Base-by-base conservation (phyloP, 2,329 filamentous ascomycete species). In the Phyllosticta capitalensis region DNA sequence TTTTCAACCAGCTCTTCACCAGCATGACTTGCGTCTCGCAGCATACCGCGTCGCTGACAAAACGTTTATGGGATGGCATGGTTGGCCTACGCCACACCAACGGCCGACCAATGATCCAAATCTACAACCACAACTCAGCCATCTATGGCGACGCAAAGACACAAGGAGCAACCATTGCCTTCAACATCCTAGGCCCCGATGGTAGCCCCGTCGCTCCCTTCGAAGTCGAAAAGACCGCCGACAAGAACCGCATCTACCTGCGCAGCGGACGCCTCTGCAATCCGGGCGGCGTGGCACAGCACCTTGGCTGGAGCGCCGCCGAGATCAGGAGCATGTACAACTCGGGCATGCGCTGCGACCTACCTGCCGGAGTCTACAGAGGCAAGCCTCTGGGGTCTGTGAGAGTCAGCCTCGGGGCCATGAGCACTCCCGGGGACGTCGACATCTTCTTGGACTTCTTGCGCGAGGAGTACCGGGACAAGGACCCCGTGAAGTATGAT, bases 161-260 rank as follows among this genome's bases (percentile, higher is more conserved):
- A 20, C 83, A 86, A 67, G 84, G 85, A 1, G 78, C 83, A 1
- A 86, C 82, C 0, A 73, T 88, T 21, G 81, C 84, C 1, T 86
- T 88, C 71, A 88, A 87, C 63, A 70, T 88, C 12, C 69, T 79
- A 24, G 71, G 71, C n/a, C 67, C 76, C 2, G 76, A 81, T 60
- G 83, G 83, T 1, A 71, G 71, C 0, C 30, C 48, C 1, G 79
- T 81, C 63, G 76, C 81, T 0, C 85, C 84, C 65, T 77, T 77
- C 1, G 76, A 80, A 1, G 81, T 86, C n/a, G 85, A 87, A 69
- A 74, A 74, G 30, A 71, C 78, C 19, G 83, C 85, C 0, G 81
- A 84, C 62, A 71, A 76, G 12, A 73, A 76, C 3, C 73, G 76
- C 6, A 81, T 88, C 58, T 86, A 82, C 64, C 75, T 88, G 30